Evolutionary conservation across 257 asterid species (phyloP).

Genomic region (Solanum ahanhuiri): DNA sequence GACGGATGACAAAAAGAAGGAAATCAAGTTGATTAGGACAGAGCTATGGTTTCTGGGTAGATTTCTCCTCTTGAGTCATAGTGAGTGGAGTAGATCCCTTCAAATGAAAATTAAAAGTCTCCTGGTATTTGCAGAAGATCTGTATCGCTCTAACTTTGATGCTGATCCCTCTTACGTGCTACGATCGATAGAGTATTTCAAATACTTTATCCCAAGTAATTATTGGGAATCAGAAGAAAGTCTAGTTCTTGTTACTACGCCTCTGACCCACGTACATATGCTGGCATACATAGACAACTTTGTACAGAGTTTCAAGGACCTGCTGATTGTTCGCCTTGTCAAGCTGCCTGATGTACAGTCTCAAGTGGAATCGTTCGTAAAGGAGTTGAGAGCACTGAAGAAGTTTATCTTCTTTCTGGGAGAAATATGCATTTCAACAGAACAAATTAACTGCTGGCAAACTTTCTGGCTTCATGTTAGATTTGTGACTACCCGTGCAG

Average conservation of each 20-base stretch:
- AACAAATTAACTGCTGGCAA: background rate
- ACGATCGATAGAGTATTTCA: background rate
- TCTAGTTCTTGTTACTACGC: background rate
- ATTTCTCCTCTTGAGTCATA: background rate
- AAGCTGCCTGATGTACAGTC: too few species aligned
- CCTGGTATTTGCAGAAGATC: background rate
- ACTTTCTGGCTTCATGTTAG: background rate
- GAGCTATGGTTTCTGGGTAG: background rate
- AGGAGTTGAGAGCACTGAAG: background rate
- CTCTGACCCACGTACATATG: background rate
- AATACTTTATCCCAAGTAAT: background rate
- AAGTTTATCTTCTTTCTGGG: background rate
- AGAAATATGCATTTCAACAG: background rate
- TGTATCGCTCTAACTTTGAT: background rate
- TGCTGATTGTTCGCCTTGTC: background rate
- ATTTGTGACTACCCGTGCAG: background rate
- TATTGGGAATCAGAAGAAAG: background rate
- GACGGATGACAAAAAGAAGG: background rate
- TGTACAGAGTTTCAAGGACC: background rate
- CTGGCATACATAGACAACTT: background rate
- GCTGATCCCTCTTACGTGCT: background rate
- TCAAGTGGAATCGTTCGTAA: background rate
- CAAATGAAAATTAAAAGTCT: background rate
- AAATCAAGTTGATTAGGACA: background rate
- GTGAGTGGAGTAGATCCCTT: fast-evolving